Base-by-base conservation (phyloP, 768 basidiomycete genomes). In the Pholiota molesta region DNA sequence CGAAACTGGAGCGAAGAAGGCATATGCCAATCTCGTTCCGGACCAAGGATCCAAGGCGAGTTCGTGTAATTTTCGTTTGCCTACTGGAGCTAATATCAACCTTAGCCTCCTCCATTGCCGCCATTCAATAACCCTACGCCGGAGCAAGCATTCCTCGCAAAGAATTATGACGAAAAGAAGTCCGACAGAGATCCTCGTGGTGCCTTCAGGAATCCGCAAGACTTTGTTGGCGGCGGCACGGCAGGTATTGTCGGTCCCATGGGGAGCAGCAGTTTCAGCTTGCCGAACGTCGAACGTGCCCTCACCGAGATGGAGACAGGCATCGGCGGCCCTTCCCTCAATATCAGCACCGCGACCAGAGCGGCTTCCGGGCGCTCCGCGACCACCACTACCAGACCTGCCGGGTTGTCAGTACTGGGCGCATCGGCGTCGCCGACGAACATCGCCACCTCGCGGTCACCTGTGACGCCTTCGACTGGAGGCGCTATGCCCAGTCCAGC, bases 211-310 rank as follows among this genome's bases (percentile, higher is more conserved):
- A 91, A 91, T 61, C 89, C 89, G 0, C 77, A 83, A 47, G 91
- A 92, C 59, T 76, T 82, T 26, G 73, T 83, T 7, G 80, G 81
- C 17, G 76, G 82, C 5, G 76, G 82, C 4, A 73, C 83, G 3
- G 84, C 89, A 1, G 94, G 96, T 28, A 87, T 97, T 52, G 97
- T 99, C 11, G 97, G 97, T 1, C 97, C 97, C 0, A 85, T 99
- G 76, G 92, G 91, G 57, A 91, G 89, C 72, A 91, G 89, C 66
- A 92, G 89, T 61, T 90, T 96, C 77, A 91, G 77, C 69, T 78
- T 98, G 54, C 95, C 96, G 1, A 89, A 81, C 59, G 97, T 98
- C 39, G 95, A 95, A 73, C 87, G 87, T 55, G 95, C 92, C 1
- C 82, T 97, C 60, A 84, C 83, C 21, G 94, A 95, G 60, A 95